Percentiles rank a stretch among this genome's conserved stretches.
Evolutionary conservation across 768 basidiomycete genomes (phyloP).

Genomic region (Agaricus bisporus): DNA sequence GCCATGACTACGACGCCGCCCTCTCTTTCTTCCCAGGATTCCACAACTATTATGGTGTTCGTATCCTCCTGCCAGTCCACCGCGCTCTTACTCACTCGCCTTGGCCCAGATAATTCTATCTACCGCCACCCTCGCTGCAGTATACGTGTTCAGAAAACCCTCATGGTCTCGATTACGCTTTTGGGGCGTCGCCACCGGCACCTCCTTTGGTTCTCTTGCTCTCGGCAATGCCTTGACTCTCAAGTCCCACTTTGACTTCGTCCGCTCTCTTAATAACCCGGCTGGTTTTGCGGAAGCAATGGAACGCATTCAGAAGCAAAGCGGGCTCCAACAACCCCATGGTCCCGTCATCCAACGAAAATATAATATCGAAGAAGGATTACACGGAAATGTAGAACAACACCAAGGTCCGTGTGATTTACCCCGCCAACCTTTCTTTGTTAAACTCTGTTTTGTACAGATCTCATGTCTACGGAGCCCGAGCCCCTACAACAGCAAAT

Average conservation of each 20-base stretch:
- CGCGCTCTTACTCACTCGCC: neutral
- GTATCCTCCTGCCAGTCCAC: conserved; percentile 12
- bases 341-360: conserved; percentile 25
- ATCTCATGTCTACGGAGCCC: neutral
- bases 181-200: conserved; percentile 9
- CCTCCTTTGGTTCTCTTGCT: conserved; percentile 23
- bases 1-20: conserved; percentile 52
- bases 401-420: conserved; percentile 2
- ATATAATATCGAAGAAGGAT: conserved; percentile 12
- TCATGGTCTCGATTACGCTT: conserved; percentile 5
- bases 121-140: conserved; percentile 1
- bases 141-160: conserved; percentile 6
- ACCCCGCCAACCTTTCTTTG: neutral
- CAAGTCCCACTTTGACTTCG: conserved; percentile 28
- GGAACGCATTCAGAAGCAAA: conserved; percentile 38
- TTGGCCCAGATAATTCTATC: neutral
- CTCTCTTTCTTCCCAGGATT: conserved; percentile 45
- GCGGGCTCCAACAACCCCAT: conserved; percentile 23
- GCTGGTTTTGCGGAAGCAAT: conserved; percentile 33
- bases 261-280: conserved; percentile 33
- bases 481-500: neutral
- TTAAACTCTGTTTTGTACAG: neutral
- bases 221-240: conserved; percentile 24
- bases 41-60: conserved; percentile 33
- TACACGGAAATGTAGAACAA: conserved; percentile 10